These are phyloP conservation scores for Oidium heveae DNA, from an alignment of 2,329 filamentous ascomycete species.

Conservation along the genomic window DNA sequence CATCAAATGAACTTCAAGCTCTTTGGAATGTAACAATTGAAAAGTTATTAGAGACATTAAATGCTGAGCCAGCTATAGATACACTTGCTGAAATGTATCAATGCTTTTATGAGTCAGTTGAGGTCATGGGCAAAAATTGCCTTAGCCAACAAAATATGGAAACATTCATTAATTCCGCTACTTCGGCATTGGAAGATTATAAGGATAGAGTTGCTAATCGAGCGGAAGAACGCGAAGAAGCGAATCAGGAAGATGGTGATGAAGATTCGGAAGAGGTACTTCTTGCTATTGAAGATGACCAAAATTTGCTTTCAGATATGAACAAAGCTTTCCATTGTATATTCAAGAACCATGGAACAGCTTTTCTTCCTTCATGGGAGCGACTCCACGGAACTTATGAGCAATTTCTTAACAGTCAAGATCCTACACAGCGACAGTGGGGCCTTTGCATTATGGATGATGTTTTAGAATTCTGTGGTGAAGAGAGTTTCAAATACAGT, in stretches of 20 bases:
- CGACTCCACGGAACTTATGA: constrained; percentile 66
- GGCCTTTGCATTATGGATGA: constrained; percentile 98
- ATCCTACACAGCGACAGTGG: constrained; percentile 90
- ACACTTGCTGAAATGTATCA: constrained; percentile 98
- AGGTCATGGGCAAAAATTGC: constrained; percentile 72
- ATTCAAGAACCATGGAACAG: constrained; percentile 80
- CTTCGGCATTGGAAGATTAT: constrained; percentile 76
- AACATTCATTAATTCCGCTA: constrained; percentile 65
- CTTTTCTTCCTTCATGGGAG: constrained; percentile 76
- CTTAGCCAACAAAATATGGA: constrained; percentile 57
- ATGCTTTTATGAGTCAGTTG: constrained; percentile 96
- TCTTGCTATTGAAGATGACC: constrained; percentile 88
- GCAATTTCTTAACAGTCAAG: constrained; percentile 52
- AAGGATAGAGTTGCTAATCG: constrained; percentile 64
- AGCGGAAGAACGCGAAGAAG: constrained; percentile 50
- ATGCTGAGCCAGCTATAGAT: constrained; percentile 83
- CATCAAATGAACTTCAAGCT: constrained; percentile 52
- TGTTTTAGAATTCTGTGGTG: constrained; percentile 86
- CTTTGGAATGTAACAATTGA: constrained; percentile 71
- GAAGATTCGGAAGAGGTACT: constrained; percentile 70
- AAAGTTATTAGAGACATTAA: constrained; percentile 80
- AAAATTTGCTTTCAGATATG: constrained; percentile 92
- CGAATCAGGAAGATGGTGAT: constrained; percentile 64
- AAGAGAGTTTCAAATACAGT: constrained; percentile 66
- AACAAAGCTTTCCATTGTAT: constrained; percentile 99